These are phyloP conservation scores for Heritiera littoralis DNA, from an alignment of 345 rosid genomes.

Conservation along the genomic window DNA sequence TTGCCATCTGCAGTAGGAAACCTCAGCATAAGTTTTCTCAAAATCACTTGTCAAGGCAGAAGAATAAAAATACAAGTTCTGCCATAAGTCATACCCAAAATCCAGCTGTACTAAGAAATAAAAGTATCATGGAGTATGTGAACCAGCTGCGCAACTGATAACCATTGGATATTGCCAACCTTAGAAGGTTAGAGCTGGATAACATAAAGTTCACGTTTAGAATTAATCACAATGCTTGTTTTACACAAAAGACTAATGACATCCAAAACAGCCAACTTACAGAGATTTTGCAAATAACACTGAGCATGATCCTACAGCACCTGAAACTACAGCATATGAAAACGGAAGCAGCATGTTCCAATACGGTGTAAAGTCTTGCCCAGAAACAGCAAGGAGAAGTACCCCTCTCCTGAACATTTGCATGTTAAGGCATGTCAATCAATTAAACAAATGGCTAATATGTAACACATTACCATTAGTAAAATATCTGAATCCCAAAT, in stretches of 20 bases:
- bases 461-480: neutral
- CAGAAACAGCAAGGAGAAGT: conserved; percentile 60
- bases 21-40: conserved; percentile 14
- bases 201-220: conserved; percentile 25
- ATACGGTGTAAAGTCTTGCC: conserved; percentile 73
- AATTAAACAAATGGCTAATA: neutral
- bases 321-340: conserved; percentile 95
- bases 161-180: conserved; percentile 87
- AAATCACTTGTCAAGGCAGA: conserved; percentile 17
- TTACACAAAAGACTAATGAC: neutral
- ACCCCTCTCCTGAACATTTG: conserved; percentile 77
- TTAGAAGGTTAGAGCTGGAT: conserved; percentile 87
- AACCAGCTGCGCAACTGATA: conserved; percentile 95
- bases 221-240: neutral
- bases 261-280: conserved; percentile 49
- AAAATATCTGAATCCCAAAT: conserved; percentile 10
- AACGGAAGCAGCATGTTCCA: conserved; percentile 93
- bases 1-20: conserved; percentile 70
- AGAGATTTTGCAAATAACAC: conserved; percentile 98
- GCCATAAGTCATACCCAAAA: conserved; percentile 70
- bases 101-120: conserved; percentile 97
- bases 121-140: conserved; percentile 93
- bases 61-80: conserved; percentile 13
- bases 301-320: conserved; percentile 96
- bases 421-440: conserved; percentile 16